phyloP scores from a whole-genome alignment of 352 stramenopile species.

The Aphanomyces cochlioides region DNA sequence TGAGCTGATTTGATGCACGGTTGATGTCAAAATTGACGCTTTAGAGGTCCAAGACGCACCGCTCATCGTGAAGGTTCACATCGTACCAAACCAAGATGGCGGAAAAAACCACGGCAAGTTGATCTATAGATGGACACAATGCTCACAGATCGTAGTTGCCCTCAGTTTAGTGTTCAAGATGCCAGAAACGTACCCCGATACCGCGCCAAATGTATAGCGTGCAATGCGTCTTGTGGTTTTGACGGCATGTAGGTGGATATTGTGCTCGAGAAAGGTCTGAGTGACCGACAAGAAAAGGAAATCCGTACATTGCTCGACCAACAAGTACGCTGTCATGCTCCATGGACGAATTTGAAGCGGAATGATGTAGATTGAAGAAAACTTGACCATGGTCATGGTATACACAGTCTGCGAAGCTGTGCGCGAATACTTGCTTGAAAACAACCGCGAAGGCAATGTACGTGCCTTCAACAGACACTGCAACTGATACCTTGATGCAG shows the following conservation, averaged over 20 bases:
- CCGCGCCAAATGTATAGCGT: conserved; percentile 47
- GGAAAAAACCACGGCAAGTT: conserved; percentile 69
- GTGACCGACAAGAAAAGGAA: conserved; percentile 74
- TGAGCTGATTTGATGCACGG: conserved; percentile 23
- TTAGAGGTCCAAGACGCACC: conserved; percentile 74
- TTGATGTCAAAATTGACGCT: conserved; percentile 17
- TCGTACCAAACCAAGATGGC: conserved; percentile 82
- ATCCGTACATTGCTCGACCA: conserved; percentile 56
- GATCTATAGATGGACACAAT: background rate
- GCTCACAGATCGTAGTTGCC: conserved; percentile 41
- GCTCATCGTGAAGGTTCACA: conserved; percentile 66
- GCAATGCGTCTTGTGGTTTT: background rate
- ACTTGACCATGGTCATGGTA: conserved; percentile 85
- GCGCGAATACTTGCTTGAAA: conserved; percentile 83
- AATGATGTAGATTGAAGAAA: conserved; percentile 47
- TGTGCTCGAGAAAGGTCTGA: conserved; percentile 72
- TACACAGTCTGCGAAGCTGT: conserved; percentile 81
- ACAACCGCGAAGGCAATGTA: conserved; percentile 83
- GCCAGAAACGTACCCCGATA: conserved; percentile 75
- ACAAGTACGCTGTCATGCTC: conserved; percentile 35
- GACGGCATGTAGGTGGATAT: conserved; percentile 53
- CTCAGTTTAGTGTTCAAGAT: conserved; percentile 71
- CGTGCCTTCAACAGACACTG: conserved; percentile 22
- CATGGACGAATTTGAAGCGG: no score
- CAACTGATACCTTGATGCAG: conserved; percentile 33